Evolutionary conservation across 768 basidiomycete genomes (phyloP).

Genomic region (Leccinum variicolor): DNA sequence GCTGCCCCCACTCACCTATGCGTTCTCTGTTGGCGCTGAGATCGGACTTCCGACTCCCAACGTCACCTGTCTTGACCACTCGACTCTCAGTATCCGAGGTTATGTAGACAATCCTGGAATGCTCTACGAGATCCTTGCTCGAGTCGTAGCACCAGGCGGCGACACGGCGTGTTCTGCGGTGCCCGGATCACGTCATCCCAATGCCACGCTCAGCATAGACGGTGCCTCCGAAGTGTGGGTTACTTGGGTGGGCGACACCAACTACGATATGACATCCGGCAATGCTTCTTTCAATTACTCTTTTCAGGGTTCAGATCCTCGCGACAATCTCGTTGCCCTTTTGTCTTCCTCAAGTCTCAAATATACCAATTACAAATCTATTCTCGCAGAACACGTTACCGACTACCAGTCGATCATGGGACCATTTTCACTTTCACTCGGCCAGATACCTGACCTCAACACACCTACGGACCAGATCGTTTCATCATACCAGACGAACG

Average conservation of each 20-base stretch:
- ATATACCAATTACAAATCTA: slow-evolving; percentile 32
- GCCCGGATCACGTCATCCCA: slow-evolving; percentile 31
- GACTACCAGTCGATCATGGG: slow-evolving; percentile 47
- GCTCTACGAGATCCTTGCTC: slow-evolving; percentile 66
- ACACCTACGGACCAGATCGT: slow-evolving; percentile 58
- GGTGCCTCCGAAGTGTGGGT: slow-evolving; percentile 56
- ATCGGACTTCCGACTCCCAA: slow-evolving; percentile 51
- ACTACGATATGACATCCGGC: slow-evolving; percentile 64
- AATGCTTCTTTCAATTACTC: slow-evolving; percentile 52
- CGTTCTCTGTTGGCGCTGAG: slow-evolving; percentile 46
- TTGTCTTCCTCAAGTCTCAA: slow-evolving; percentile 29
- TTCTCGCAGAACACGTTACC: slow-evolving; percentile 47
- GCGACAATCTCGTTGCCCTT: slow-evolving; percentile 38
- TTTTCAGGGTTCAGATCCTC: slow-evolving; percentile 64
- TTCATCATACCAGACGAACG: slow-evolving; percentile 47
- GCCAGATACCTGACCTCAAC: slow-evolving; percentile 50
- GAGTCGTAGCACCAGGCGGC: slow-evolving; percentile 36
- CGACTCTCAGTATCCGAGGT: slow-evolving; percentile 55
- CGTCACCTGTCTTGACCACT: slow-evolving; percentile 55
- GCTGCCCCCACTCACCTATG: slow-evolving; percentile 39
- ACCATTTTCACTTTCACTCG: slow-evolving; percentile 56
- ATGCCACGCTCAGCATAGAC: slow-evolving; percentile 47
- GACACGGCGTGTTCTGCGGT: slow-evolving; percentile 31
- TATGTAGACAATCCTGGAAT: slow-evolving; percentile 53
- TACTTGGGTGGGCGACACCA: slow-evolving; percentile 72